Conservation (phyloP, 2,329 filamentous ascomycete genomes). For the Pezicula radicicola region DNA sequence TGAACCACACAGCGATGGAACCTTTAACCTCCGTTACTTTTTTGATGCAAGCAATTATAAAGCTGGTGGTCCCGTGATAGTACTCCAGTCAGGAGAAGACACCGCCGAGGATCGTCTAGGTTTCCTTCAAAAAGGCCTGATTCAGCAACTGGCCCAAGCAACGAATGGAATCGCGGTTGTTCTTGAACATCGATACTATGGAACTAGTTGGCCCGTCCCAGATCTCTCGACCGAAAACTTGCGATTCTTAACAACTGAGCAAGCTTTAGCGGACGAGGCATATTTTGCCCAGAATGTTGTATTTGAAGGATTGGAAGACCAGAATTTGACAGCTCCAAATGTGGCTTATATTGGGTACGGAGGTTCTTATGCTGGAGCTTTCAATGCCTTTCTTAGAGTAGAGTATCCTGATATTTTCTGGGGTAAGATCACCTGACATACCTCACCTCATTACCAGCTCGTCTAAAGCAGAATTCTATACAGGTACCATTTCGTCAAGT, state of each 20-base stretch:
- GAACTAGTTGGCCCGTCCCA: constrained; percentile 65
- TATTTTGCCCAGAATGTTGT: constrained; percentile 75
- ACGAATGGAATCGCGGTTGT: constrained; percentile 75
- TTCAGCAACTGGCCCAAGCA: constrained; percentile 66
- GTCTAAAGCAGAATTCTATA: too few species aligned
- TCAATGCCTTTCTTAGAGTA: constrained; percentile 73
- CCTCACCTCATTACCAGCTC: too few species aligned
- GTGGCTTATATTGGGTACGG: constrained; percentile 79
- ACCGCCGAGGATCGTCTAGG: constrained; percentile 58
- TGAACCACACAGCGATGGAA: constrained; percentile 68
- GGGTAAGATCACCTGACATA: constrained; percentile 36
- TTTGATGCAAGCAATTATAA: constrained; percentile 76
- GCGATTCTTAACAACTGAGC: constrained; percentile 80
- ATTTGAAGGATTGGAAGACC: constrained; percentile 66
- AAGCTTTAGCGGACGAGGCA: constrained; percentile 75
- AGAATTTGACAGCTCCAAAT: constrained; percentile 61
- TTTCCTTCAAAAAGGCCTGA: constrained; percentile 75
- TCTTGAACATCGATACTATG: constrained; percentile 87
- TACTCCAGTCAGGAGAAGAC: constrained; percentile 72
- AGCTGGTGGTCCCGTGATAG: constrained; percentile 75
- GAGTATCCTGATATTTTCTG: constrained; percentile 77
- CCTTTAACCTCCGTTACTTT: constrained; percentile 76
- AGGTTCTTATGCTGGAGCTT: constrained; percentile 78
- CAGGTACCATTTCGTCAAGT: constrained; percentile 69
- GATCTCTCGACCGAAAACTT: constrained; percentile 68